A percentile compares a stretch with the other conserved stretches of the same genome.
Conservation (phyloP, 768 basidiomycete species). For the Amanita polypyramis region DNA sequence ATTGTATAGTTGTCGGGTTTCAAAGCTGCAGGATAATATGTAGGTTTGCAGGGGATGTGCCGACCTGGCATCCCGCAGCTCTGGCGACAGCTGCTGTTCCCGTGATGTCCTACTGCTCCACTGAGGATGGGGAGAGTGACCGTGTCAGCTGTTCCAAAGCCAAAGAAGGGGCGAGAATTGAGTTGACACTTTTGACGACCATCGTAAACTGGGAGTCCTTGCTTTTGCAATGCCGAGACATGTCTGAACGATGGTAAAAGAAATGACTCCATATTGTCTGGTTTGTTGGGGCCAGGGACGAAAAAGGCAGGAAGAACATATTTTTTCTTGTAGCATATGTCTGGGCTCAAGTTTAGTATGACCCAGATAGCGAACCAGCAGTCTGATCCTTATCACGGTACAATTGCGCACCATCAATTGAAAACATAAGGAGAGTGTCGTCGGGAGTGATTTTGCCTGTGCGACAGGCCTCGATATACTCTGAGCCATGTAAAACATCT, state of each 20-base stretch:
- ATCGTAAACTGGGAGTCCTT: conserved; percentile 21
- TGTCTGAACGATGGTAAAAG: conserved; percentile 23
- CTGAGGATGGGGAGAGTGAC: neutral
- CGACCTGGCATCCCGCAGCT: conserved; percentile 1
- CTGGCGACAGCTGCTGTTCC: neutral
- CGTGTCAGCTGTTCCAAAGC: conserved; percentile 13
- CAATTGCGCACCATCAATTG: conserved; percentile 29
- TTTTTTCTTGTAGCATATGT: conserved; percentile 19
- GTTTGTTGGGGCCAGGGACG: conserved; percentile 28
- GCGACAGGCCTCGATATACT: conserved; percentile 16
- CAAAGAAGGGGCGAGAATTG: conserved; percentile 14
- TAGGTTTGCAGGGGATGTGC: neutral
- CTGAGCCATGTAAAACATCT: conserved; percentile 18
- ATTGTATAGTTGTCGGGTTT: neutral
- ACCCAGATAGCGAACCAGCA: conserved; percentile 30
- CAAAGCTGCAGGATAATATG: neutral
- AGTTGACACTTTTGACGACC: conserved; percentile 11
- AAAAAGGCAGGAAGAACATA: conserved; percentile 21
- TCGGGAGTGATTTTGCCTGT: conserved; percentile 13
- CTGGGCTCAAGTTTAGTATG: conserved; percentile 18
- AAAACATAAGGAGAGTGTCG: conserved; percentile 21
- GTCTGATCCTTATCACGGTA: conserved; percentile 30
- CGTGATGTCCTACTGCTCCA: neutral
- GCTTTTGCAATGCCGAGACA: conserved; percentile 21
- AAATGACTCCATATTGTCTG: conserved; percentile 25